These are phyloP conservation scores for Daldinia eschscholtzii DNA, from an alignment of 2,329 filamentous ascomycete species.

Conservation along the genomic window DNA sequence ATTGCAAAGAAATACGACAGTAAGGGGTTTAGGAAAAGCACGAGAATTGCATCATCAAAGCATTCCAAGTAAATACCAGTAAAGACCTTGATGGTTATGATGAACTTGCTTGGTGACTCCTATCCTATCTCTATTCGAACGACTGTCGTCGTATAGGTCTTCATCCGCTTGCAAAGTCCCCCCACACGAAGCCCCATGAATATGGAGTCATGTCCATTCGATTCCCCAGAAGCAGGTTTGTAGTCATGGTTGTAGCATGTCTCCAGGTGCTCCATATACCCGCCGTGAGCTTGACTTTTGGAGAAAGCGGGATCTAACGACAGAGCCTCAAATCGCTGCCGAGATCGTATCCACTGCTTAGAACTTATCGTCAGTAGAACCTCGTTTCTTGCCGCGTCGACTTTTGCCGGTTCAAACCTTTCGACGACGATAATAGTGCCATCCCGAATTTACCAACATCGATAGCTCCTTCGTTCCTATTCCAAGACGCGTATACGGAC, in stretches of 20 bases:
- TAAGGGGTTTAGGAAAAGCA: not conserved
- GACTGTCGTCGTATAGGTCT: constrained; percentile 12
- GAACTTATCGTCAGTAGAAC: constrained; percentile 28
- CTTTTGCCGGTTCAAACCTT: constrained; percentile 7
- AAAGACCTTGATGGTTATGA: constrained; percentile 13
- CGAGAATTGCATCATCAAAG: not conserved
- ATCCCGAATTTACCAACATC: not conserved
- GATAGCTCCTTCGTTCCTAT: not conserved
- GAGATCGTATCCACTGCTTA: constrained; percentile 38
- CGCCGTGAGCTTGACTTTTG: constrained; percentile 39
- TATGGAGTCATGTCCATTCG: constrained; percentile 37
- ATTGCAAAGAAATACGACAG: constrained; percentile 18
- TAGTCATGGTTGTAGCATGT: constrained; percentile 28
- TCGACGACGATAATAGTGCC: constrained; percentile 11
- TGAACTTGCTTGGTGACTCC: constrained; percentile 23
- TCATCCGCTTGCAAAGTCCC: constrained; percentile 29
- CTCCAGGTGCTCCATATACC: constrained; percentile 38
- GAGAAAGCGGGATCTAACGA: constrained; percentile 43
- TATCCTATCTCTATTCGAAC: constrained; percentile 16
- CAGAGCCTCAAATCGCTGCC: constrained; percentile 30
- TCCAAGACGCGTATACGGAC: constrained; percentile 9
- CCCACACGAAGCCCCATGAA: constrained; percentile 34
- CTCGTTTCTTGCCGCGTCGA: constrained; percentile 18
- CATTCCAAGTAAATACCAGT: not conserved
- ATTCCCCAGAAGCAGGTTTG: constrained; percentile 33